Conservation (phyloP, 495 filamentous ascomycete species). For the Sporormia fimetaria region DNA sequence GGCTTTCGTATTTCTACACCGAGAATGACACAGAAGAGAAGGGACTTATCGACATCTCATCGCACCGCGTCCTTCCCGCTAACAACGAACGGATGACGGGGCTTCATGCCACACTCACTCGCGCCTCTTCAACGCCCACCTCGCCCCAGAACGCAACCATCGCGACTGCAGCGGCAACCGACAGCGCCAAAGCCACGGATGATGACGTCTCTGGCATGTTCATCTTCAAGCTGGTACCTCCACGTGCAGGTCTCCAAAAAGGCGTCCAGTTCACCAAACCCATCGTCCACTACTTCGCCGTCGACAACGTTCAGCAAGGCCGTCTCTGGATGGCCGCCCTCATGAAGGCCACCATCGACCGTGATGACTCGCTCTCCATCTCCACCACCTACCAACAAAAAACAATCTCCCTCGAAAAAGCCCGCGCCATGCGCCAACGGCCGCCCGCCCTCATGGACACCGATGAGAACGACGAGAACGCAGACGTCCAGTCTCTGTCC, state of each 20-base stretch:
- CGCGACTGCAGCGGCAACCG: constrained; percentile 39
- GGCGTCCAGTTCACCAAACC: constrained; percentile 96
- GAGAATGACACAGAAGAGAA: constrained; percentile 85
- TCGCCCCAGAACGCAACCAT: constrained; percentile 55
- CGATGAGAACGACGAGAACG: constrained; percentile 46
- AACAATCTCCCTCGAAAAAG: constrained; percentile 80
- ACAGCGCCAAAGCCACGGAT: constrained; percentile 22
- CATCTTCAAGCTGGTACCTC: constrained; percentile 96
- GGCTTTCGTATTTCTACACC: constrained; percentile 92
- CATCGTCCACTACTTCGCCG: constrained; percentile 93
- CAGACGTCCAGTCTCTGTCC: constrained; percentile 23
- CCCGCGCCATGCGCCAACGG: constrained; percentile 66
- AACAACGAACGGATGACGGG: constrained; percentile 82
- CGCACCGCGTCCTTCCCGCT: constrained; percentile 89
- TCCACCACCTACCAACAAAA: constrained; percentile 90
- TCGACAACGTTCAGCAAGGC: constrained; percentile 76
- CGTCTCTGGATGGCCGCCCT: constrained; percentile 96
- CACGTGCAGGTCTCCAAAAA: constrained; percentile 72
- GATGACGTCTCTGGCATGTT: constrained; percentile 48
- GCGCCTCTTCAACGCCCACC: constrained; percentile 63
- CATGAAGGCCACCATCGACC: constrained; percentile 98
- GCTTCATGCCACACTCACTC: constrained; percentile 83
- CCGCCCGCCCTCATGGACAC: constrained; percentile 77
- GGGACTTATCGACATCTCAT: constrained; percentile 93
- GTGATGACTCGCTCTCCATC: constrained; percentile 65